Evolutionary conservation across 768 basidiomycete species (phyloP).

Genomic region (Naganishia onofrii): DNA sequence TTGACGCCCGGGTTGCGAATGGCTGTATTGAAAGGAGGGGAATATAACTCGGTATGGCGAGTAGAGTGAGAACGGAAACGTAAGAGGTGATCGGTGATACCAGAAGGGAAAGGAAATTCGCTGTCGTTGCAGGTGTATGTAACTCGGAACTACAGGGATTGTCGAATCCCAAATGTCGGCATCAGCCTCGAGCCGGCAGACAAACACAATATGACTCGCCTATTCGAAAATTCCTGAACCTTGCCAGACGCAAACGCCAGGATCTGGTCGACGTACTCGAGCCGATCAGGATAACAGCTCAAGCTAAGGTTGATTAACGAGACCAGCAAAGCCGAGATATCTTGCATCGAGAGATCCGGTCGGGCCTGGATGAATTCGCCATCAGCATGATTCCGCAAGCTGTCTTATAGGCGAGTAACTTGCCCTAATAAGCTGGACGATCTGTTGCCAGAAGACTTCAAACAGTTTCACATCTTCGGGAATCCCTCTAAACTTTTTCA

Average conservation of each 20-base stretch:
- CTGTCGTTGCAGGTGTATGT: constrained; percentile 77
- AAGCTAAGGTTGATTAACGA: constrained; percentile 91
- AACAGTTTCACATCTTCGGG: constrained; percentile 93
- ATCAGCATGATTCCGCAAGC: constrained; percentile 27
- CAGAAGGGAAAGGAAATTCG: constrained; percentile 85
- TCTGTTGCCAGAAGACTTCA: constrained; percentile 98
- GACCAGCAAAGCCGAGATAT: constrained; percentile 91
- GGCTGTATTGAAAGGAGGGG: constrained; percentile 80
- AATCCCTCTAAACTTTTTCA: constrained; percentile 86
- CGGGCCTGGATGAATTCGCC: constrained; percentile 66
- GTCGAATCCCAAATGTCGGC: neutral
- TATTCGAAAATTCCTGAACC: constrained; percentile 76
- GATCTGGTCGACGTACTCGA: constrained; percentile 96
- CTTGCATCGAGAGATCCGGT: constrained; percentile 94
- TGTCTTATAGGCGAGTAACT: constrained; percentile 37
- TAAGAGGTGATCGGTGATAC: constrained; percentile 95
- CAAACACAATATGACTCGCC: constrained; percentile 55
- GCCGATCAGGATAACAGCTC: constrained; percentile 92
- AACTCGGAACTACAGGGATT: constrained; percentile 68
- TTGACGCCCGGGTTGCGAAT: constrained; percentile 82
- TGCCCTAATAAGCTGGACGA: constrained; percentile 95
- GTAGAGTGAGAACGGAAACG: constrained; percentile 91
- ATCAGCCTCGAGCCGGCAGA: neutral
- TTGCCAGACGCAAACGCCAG: constrained; percentile 83
- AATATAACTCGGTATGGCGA: constrained; percentile 86